Base-by-base conservation (phyloP, 306 rosid species). In the Fragaria iinumae region DNA sequence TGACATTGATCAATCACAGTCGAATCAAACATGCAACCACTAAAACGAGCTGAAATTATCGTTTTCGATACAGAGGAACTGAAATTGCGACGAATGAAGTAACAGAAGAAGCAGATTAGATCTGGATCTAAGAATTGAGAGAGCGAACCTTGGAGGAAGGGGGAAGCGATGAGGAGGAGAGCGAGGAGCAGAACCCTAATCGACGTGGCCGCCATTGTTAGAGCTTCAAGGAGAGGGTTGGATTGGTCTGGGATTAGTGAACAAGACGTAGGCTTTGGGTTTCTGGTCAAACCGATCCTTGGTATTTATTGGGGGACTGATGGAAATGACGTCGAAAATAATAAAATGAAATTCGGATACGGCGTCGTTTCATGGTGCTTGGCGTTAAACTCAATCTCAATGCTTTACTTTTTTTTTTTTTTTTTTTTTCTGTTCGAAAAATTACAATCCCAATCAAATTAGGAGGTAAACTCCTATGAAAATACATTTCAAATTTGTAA, bases 81-180 rank as follows among this genome's bases (percentile, higher is more conserved):
- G 70, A 66, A 66, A 66, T 36, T 38, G 50, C 43, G 27, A 59
- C 25, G 56, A 62, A 39, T 5, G 48, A 57, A 73, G 41, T 34
- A 21, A 47, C 2, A 23, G 11, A 59, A 78, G 32, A 29, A 48
- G 27, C 5, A 41, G 11, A 76, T 69, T 4, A 72, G 86, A 88
- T 85, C 88, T 88, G 86, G 92, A 92, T 92, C 92, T 83, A 68
- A 44, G 81, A 70, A n/a, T 41, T 50, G 83, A 70, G 38, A 65
- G 63, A 69, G 49, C 67, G 25, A 63, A 95, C 98, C 98, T 89
- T 82, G 93, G 45, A 88, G 43, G 38, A 90, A 79, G 52, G 98
- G 96, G 9, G 96, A 88, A 9, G 93, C 93, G 56, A 92, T 41
- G 80, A 92, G 89, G 57, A 95, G 83, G 50, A 95, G 68, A 73